Base-by-base conservation (phyloP, 352 stramenopile genomes). In the Globisporangium cylindrosporum region DNA sequence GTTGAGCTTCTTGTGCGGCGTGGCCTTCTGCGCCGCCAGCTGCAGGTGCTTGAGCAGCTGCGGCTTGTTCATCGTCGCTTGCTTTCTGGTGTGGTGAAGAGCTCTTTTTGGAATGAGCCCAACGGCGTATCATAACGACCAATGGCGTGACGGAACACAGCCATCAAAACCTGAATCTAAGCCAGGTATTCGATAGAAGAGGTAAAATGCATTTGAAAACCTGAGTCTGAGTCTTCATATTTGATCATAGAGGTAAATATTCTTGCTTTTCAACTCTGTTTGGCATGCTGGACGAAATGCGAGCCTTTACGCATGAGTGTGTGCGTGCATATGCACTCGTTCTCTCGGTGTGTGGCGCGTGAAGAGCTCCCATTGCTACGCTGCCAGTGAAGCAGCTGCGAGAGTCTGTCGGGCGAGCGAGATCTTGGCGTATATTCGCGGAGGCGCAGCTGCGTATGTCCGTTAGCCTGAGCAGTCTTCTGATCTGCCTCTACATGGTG, bases 21-120 rank as follows among this genome's bases (percentile, higher is more conserved):
- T 74, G 46, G 77, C 69, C 62, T 68, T 57, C 64, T 78, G 59
- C 34, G 78, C 78, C 22, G 68, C 72, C 32, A 46, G 66, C 68
- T 82, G 73, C 63, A 86, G 64, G 68, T 86, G 76, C 71, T 84
- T 83, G 70, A 86, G 68, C 48, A 86, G 66, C 63, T 81, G 65
- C 27, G 60, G 36, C 69, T 86, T 86, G 55, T 79, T 82, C 76
- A 83, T 83, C 38, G 20, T 57, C 25, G 34, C 10, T 32, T 32
- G 27, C 27, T 32, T 24, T 5, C 18, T 48, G 41, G 20, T 34
- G 36, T 49, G 34, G 6, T 59, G 54, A 59, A 38, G 25, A 25
- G 54, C 54, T 59, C 41, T 49, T 49, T 49, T 22, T 29, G 18
- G 22, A 46, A 20, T 59, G 24, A 49, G 41, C 41, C 15, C 14